phyloP scores from a whole-genome alignment of 768 basidiomycete species.

The Lentinula boryana region DNA sequence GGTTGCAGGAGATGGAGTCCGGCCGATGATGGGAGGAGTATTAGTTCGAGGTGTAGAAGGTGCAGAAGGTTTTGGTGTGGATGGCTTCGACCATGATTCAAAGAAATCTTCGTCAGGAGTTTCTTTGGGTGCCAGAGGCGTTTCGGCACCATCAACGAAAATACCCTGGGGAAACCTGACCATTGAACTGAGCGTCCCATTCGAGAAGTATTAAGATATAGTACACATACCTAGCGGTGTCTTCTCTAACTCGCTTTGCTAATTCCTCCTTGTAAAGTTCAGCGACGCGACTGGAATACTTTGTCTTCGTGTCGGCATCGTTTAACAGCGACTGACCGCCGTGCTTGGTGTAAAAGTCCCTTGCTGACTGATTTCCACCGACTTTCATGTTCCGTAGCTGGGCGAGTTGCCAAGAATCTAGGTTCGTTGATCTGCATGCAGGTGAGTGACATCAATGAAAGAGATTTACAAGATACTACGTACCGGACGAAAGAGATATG shows the following conservation, averaged over 20 bases:
- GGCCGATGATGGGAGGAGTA: constrained; percentile 56
- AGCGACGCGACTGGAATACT: constrained; percentile 80
- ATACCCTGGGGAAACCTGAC: constrained; percentile 72
- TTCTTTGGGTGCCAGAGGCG: constrained; percentile 30
- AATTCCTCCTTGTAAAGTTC: constrained; percentile 93
- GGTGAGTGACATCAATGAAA: not conserved
- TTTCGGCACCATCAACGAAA: constrained; percentile 75
- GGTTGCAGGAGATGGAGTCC: constrained; percentile 33
- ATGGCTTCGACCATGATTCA: constrained; percentile 91
- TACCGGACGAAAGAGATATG: constrained; percentile 97
- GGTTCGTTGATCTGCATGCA: constrained; percentile 78
- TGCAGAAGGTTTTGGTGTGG: constrained; percentile 47
- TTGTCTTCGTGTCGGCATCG: constrained; percentile 79
- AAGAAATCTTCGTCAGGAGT: constrained; percentile 90
- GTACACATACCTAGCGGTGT: constrained; percentile 51
- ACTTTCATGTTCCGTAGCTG: constrained; percentile 97
- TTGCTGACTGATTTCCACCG: constrained; percentile 84
- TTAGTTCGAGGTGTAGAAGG: constrained; percentile 45
- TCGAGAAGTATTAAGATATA: not conserved
- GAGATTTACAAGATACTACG: constrained; percentile 17
- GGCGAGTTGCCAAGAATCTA: constrained; percentile 87
- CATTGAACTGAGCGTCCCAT: not conserved
- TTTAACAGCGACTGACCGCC: constrained; percentile 67
- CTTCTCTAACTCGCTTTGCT: constrained; percentile 71
- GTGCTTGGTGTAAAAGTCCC: constrained; percentile 86